These are phyloP conservation scores for Penicillium samsonianum DNA, from an alignment of 495 filamentous ascomycete genomes.

Conservation along the genomic window DNA sequence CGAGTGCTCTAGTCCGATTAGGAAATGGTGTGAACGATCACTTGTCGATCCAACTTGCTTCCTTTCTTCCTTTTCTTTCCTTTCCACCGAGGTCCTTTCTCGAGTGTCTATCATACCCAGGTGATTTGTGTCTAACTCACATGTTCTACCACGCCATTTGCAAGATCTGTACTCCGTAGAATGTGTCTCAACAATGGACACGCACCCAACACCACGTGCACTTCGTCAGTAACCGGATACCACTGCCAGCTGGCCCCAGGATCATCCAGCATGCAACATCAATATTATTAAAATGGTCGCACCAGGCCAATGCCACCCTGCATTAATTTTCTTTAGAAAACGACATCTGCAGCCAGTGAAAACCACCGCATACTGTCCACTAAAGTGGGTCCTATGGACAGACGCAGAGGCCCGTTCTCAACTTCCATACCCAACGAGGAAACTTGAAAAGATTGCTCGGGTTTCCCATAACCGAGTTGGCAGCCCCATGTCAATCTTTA, in stretches of 20 bases:
- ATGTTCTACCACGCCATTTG: neutral
- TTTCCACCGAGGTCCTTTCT: neutral
- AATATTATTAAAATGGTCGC: neutral
- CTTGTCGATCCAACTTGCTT: neutral
- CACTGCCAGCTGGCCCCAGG: neutral
- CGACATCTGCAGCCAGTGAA: neutral
- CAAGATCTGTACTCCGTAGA: neutral
- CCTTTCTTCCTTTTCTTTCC: neutral
- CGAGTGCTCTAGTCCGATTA: neutral
- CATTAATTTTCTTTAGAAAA: neutral
- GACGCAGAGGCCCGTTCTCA: conserved; percentile 1
- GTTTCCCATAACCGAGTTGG: neutral
- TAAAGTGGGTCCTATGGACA: neutral
- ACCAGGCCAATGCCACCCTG: neutral
- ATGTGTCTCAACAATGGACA: neutral
- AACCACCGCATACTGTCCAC: neutral
- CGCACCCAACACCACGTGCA: neutral
- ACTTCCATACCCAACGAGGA: neutral
- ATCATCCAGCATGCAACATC: neutral
- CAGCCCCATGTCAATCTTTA: conserved; percentile 6
- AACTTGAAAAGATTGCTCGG: neutral
- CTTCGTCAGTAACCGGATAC: no score
- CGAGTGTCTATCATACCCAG: neutral
- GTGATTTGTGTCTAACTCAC: neutral
- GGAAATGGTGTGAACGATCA: neutral